Evolutionary conservation across 1,284 basidiomycete genomes (phyloP).

Genomic region (Marasmius tenuissimus): DNA sequence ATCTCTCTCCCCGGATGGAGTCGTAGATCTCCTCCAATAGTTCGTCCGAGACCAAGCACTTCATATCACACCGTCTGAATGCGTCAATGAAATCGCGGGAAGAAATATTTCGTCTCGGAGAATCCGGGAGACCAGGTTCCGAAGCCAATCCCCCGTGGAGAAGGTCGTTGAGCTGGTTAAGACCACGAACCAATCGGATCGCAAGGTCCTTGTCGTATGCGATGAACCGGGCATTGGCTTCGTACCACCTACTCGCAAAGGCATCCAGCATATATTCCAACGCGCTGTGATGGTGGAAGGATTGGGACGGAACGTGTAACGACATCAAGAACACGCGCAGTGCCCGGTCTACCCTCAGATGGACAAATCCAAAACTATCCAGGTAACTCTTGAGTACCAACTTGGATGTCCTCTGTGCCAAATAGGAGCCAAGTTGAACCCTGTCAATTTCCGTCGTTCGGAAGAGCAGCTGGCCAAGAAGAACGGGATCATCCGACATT

Average conservation of each 20-base stretch:
- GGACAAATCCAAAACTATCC: conserved; percentile 82
- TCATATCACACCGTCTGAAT: conserved; percentile 74
- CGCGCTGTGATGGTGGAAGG: conserved; percentile 41
- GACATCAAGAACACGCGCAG: conserved; percentile 87
- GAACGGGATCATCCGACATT: conserved; percentile 57
- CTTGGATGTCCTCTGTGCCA: conserved; percentile 72
- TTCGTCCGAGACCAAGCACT: conserved; percentile 69
- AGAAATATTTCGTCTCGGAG: conserved; percentile 64
- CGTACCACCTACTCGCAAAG: conserved; percentile 88
- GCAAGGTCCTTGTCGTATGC: conserved; percentile 81
- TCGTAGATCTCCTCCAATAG: conserved; percentile 75
- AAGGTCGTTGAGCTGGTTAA: conserved; percentile 85
- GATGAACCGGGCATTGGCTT: conserved; percentile 79
- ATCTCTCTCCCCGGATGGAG: conserved; percentile 69
- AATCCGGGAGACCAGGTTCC: conserved; percentile 61
- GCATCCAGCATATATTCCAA: conserved; percentile 77
- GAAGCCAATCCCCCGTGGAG: conserved; percentile 67
- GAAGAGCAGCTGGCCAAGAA: conserved; percentile 83
- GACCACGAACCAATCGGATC: conserved; percentile 76
- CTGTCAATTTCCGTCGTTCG: conserved; percentile 84
- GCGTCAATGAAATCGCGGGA: conserved; percentile 77
- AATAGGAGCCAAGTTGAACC: conserved; percentile 79
- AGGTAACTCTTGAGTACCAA: conserved; percentile 81
- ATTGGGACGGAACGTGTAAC: conserved; percentile 66
- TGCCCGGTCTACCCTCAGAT: conserved; percentile 86